phyloP scores from a whole-genome alignment of 345 rosid species.

The Linum usitatissimum region DNA sequence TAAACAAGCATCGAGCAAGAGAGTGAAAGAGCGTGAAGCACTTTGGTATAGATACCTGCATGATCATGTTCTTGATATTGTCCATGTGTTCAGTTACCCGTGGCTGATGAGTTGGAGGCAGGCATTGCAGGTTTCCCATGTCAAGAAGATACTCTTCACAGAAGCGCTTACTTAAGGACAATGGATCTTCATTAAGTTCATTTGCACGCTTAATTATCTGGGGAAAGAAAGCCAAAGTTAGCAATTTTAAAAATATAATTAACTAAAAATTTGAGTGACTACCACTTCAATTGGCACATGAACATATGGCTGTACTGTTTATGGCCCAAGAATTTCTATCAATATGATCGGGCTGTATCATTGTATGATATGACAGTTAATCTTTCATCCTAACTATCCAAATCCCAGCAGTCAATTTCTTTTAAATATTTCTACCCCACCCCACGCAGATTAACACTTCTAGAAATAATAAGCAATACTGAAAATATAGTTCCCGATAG shows the following conservation, averaged over 20 bases:
- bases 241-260: neutral
- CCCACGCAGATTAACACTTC: too few species aligned
- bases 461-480: too few species aligned
- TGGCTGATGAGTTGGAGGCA: conserved; percentile 69
- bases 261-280: too few species aligned
- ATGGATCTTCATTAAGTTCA: conserved; percentile 44
- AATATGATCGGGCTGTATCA: too few species aligned
- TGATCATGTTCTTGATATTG: conserved; percentile 62
- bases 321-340: too few species aligned
- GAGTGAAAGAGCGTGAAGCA: neutral
- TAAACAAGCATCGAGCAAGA: neutral
- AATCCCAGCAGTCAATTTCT: too few species aligned
- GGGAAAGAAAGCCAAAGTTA: conserved; percentile 8
- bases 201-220: conserved; percentile 74
- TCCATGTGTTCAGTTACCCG: conserved; percentile 69
- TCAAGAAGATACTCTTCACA: conserved; percentile 71
- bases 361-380: too few species aligned
- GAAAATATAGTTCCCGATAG: too few species aligned
- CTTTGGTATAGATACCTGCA: conserved; percentile 27
- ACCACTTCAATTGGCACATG: too few species aligned
- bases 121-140: conserved; percentile 70
- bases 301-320: too few species aligned
- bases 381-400: too few species aligned
- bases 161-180: conserved; percentile 46
- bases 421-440: too few species aligned